phyloP scores from a whole-genome alignment of 2,329 filamentous ascomycete species.

The Claviceps citrina region DNA sequence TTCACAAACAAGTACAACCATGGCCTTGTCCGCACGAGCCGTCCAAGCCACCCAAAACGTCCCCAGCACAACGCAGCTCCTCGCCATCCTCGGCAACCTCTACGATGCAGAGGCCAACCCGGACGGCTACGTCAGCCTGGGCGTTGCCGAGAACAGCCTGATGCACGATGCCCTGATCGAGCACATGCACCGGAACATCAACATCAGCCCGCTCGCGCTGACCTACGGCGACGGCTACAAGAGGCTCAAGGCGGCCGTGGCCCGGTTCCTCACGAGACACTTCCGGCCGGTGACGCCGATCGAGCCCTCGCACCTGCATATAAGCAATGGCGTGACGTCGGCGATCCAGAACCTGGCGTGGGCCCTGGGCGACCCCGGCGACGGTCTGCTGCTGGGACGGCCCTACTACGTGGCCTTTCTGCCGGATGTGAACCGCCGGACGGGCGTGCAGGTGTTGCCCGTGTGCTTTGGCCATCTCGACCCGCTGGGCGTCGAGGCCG shows the following conservation, averaged over 20 bases:
- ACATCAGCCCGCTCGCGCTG: conserved; percentile 16
- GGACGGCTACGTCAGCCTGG: conserved; percentile 32
- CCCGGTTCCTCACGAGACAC: conserved; percentile 21
- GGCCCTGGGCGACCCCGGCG: conserved; percentile 24
- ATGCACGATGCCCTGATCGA: conserved; percentile 31
- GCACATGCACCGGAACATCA: conserved; percentile 25
- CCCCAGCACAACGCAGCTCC: conserved; percentile 11
- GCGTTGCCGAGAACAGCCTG: conserved; percentile 36
- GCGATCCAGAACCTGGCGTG: conserved; percentile 26
- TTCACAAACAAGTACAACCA: too few relatives aligned
- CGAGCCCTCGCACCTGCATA: conserved; percentile 18
- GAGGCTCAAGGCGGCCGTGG: conserved; percentile 16
- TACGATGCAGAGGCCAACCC: conserved; percentile 27
- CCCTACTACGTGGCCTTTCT: conserved; percentile 34
- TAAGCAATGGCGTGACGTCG: conserved; percentile 26
- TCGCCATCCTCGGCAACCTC: conserved; percentile 30
- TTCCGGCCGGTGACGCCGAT: conserved; percentile 17
- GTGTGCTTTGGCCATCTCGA: conserved; percentile 28
- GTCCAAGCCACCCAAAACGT: conserved; percentile 13
- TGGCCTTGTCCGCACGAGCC: conserved; percentile 16
- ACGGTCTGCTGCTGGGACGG: conserved; percentile 25
- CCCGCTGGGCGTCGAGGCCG: conserved; percentile 25
- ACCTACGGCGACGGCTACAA: conserved; percentile 29
- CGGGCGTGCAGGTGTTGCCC: conserved; percentile 23
- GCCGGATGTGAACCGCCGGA: conserved; percentile 27